Evolutionary conservation across 495 filamentous ascomycete species (phyloP), one percentile per base, ranked within the genome.

Genomic region (Penicillium salamii): DNA sequence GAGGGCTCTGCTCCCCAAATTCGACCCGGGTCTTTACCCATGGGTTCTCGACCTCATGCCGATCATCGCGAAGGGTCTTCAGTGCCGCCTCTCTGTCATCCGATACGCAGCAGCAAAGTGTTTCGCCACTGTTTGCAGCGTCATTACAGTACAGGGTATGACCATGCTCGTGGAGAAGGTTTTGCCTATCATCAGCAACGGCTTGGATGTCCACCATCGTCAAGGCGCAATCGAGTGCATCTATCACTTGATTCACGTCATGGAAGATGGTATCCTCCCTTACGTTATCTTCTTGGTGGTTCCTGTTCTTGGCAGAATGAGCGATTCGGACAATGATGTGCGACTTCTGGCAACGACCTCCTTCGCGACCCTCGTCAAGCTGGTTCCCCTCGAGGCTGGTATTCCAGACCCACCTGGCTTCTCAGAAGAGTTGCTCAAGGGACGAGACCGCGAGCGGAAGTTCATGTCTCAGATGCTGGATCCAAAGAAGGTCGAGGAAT

Each of bases 271-370:
- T 40, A 97, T 98, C 48, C 73, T 98, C 15, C 93, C 93, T 7
- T 98, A 97, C 66, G 93, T 98, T 47, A 97, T 98, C 57, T 97
- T 98, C 82, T 81, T 98, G 46, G 92, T 98, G 37, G 92, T 97
- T n/a, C 93, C 93, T 3, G 92, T 98, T 3, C 79, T 98, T 43
- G 93, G 93, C 32, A 84, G 93, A n/a, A 98, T 98, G 93, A 97
- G 91, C 64, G 93, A 98, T 65, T 93, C 92, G 0, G 92, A 98
- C 67, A 91, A 91, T 56, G 91, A 97, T 58, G 84, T 97, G 43
- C 83, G 93, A 33, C 80, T 98, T 18, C 86, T 98, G 47, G 91
- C 93, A 3, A 98, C 93, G 0, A 98, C 95, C 1, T 95, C 91
- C 11, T 98, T 98, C 56, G 93, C 93, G 1, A 97, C 92, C 0